These are phyloP conservation scores for Anthracocystis setariae DNA, from an alignment of 1,284 basidiomycete genomes.

Conservation along the genomic window DNA sequence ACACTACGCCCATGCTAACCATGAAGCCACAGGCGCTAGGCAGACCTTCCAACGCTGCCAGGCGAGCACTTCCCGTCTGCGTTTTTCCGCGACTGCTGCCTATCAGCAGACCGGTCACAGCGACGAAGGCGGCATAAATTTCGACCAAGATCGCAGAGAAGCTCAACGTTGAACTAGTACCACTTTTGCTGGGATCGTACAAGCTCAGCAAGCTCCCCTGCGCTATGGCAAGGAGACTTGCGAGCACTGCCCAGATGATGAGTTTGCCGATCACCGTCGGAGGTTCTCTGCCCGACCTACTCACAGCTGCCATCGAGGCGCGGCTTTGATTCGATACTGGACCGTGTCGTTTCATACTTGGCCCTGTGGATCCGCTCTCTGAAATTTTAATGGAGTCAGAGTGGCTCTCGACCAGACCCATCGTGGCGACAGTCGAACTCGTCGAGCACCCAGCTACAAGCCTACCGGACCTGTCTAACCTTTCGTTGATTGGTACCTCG, in stretches of 20 bases:
- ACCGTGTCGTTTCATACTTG: no score
- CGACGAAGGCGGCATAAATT: conserved; percentile 20
- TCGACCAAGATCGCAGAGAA: conserved; percentile 23
- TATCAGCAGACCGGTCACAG: conserved; percentile 12
- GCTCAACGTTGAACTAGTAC: neutral
- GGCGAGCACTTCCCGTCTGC: neutral
- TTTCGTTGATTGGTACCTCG: neutral
- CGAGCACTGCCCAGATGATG: conserved; percentile 18
- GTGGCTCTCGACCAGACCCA: no score
- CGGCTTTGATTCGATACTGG: no score
- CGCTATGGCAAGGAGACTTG: conserved; percentile 15
- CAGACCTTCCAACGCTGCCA: neutral
- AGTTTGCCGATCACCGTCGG: neutral
- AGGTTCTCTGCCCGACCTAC: no score
- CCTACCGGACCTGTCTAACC: no score
- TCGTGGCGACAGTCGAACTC: neutral
- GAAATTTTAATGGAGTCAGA: no score
- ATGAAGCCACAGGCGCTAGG: neutral
- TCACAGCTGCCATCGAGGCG: no score
- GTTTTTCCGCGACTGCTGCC: neutral
- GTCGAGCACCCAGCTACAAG: neutral
- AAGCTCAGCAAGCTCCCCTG: conserved; percentile 16
- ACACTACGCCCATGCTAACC: conserved; percentile 5
- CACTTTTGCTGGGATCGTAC: neutral
- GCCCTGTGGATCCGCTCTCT: neutral